Percentiles rank a stretch among this genome's conserved stretches.
Conservation (phyloP, 2,329 filamentous ascomycete species). For the Metarhizium sp. region DNA sequence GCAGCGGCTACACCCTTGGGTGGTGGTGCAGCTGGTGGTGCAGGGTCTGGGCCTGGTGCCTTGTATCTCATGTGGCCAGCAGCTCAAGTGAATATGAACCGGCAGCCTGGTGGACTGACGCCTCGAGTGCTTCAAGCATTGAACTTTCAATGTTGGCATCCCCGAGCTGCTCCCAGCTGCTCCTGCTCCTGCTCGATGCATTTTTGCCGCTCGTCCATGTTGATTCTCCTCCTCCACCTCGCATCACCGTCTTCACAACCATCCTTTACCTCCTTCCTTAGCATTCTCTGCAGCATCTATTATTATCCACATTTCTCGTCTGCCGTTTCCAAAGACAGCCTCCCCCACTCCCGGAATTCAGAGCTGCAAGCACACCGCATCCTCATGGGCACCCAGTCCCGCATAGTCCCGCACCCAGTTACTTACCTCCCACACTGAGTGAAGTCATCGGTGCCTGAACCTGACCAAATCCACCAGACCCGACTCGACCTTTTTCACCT, state of each 20-base stretch:
- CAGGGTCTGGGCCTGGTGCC: too few relatives aligned
- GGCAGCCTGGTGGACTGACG: too few relatives aligned
- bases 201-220: neutral
- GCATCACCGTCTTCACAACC: neutral
- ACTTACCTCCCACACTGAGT: neutral
- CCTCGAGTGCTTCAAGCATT: too few relatives aligned
- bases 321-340: neutral
- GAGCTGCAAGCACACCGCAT: neutral
- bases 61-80: too few relatives aligned
- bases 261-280: neutral
- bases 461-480: neutral
- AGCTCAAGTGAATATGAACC: too few relatives aligned
- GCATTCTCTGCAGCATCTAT: neutral
- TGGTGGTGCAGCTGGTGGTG: too few relatives aligned
- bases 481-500: neutral
- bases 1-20: too few relatives aligned
- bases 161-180: too few relatives aligned
- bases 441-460: constrained; percentile 2
- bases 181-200: too few relatives aligned
- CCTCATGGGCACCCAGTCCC: too few relatives aligned
- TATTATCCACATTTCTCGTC: too few relatives aligned
- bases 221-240: neutral
- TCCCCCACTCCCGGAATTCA: neutral
- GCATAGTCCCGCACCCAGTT: neutral
- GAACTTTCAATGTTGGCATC: too few relatives aligned